phyloP scores from a whole-genome alignment of 352 stramenopile genomes.

The Aphanomyces astaci region DNA sequence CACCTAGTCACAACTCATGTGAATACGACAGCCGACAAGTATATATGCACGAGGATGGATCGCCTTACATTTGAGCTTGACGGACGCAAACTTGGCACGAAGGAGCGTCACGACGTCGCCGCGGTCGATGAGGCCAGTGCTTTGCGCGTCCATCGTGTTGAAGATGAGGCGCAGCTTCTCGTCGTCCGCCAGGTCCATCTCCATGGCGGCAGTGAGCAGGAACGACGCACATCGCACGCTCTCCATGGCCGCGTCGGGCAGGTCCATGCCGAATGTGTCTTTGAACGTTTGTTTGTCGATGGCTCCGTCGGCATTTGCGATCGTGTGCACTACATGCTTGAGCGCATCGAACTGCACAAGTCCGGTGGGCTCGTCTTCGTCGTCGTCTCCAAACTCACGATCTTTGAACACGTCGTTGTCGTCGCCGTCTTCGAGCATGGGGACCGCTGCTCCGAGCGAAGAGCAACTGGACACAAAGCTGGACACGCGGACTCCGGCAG shows the following conservation, averaged over 20 bases:
- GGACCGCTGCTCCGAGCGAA: not conserved
- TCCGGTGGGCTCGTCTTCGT: not conserved
- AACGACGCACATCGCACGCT: not conserved
- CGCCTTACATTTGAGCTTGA: not conserved
- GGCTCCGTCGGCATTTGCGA: not conserved
- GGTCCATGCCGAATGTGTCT: not conserved
- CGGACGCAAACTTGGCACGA: not conserved
- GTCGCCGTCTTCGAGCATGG: not conserved
- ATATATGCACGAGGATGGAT: not conserved
- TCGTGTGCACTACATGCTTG: not conserved
- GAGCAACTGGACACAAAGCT: not conserved
- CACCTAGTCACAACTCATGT: too few species aligned
- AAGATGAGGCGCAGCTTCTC: conserved; percentile 1
- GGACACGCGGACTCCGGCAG: not conserved
- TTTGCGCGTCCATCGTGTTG: not conserved
- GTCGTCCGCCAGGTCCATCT: not conserved
- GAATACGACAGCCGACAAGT: too few species aligned
- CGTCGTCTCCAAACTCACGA: not conserved
- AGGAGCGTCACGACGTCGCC: not conserved
- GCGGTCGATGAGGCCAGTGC: not conserved
- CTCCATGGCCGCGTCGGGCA: not conserved
- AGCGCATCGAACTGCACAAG: not conserved
- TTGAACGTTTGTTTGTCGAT: not conserved
- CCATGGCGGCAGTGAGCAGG: not conserved
- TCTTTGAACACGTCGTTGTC: not conserved